Base-by-base conservation (phyloP, 202 grass and related monocot species). In the Setaria italica region DNA sequence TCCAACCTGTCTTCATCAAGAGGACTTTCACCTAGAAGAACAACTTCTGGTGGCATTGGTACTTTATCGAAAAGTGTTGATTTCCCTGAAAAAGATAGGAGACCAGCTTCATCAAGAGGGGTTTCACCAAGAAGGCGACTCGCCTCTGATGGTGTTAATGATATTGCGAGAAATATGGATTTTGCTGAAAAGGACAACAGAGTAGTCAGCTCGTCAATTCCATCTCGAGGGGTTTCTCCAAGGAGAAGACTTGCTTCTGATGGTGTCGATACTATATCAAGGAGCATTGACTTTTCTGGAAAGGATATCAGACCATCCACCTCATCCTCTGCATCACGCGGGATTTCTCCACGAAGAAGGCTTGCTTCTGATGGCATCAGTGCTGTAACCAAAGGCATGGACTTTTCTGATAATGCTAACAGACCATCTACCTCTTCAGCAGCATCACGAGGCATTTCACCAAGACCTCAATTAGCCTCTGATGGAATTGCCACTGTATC, bases 21-120 rank as follows among this genome's bases (percentile, higher is more conserved):
- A 62, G 94, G 94, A 49, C 64, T 85, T 88, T 93, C 94, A 59
- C 84, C 91, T 80, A 91, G 84, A 94, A 80, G 87, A 88, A 81
- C 67, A 70, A 47, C 82, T 72, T 87, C 89, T 81, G 90, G 76
- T 79, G 74, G 75, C 41, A 66, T 76, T 77, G 66, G 56, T 75
- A 58, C 45, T 70, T 41, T 80, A 62, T 47, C 80, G 6, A 87
- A 73, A 91, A 90, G 48, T 54, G 32, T 67, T 56, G 82, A 88
- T 82, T 66, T 82, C 65, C 47, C 78, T 56, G 85, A 82, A 86
- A 95, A 89, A 53, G 91, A 81, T 79, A 88, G 80, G 77, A 88
- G 85, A 70, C 81, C 85, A 77, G 76, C 70, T 76, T 80, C 62
- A 82, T 79, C 62, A 65, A 88, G 83, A 77, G 88, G 89, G 68